These are phyloP conservation scores for Ascochyta lentis DNA, from an alignment of 2,329 filamentous ascomycete species.

Conservation along the genomic window DNA sequence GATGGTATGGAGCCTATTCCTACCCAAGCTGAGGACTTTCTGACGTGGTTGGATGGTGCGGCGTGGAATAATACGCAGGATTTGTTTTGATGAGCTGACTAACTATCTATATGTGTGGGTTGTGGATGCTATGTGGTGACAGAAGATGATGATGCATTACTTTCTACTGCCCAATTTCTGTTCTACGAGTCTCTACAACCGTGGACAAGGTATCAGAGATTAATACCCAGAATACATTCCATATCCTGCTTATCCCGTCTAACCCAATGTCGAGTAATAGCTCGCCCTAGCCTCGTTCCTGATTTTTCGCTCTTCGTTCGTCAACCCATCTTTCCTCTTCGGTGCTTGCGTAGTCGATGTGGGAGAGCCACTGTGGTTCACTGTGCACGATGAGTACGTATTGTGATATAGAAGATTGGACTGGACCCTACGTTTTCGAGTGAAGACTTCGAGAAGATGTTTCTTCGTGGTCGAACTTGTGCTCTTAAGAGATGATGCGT, in stretches of 20 bases:
- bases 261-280: constrained; percentile 18
- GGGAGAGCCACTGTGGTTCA: not conserved
- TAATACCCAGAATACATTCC: not conserved
- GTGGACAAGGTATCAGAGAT: too few species aligned
- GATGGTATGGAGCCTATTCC: constrained; percentile 48
- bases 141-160: too few species aligned
- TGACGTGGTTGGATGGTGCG: constrained; percentile 48
- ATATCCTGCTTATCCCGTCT: not conserved
- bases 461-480: constrained; percentile 25
- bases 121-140: too few species aligned
- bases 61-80: constrained; percentile 43
- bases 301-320: constrained; percentile 10
- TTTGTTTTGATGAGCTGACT: constrained; percentile 13
- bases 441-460: constrained; percentile 20
- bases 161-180: too few species aligned
- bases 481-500: constrained; percentile 16
- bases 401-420: not conserved
- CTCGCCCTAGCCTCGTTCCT: constrained; percentile 20
- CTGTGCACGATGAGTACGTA: not conserved
- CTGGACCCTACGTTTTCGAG: constrained; percentile 16
- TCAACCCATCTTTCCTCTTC: constrained; percentile 2
- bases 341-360: constrained; percentile 2
- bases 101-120: too few species aligned
- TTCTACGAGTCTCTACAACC: too few species aligned
- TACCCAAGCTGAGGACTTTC: constrained; percentile 44